Evolutionary conservation across 768 basidiomycete species (phyloP).

Genomic region (Gymnopilus junonius): DNA sequence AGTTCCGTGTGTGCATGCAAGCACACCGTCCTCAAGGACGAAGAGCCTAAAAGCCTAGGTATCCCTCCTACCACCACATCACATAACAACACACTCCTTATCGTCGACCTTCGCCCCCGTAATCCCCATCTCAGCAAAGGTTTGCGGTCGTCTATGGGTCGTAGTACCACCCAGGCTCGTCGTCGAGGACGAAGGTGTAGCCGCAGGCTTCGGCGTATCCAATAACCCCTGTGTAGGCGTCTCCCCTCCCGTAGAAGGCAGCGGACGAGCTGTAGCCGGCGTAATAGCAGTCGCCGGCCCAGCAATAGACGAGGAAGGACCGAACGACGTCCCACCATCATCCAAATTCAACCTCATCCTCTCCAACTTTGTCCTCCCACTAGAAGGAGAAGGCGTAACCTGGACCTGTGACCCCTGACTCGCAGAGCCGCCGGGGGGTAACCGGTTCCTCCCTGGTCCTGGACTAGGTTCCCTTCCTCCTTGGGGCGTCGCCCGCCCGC

Average conservation of each 20-base stretch:
- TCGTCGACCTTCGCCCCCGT: slow-evolving; percentile 76
- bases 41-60: background rate
- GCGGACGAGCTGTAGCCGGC: background rate
- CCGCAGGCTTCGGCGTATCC: slow-evolving; percentile 20
- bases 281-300: background rate
- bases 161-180: too few species aligned
- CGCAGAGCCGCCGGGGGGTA: background rate
- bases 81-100: slow-evolving; percentile 91
- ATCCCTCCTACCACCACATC: slow-evolving; percentile 17
- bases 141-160: slow-evolving; percentile 54
- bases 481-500: slow-evolving; percentile 1
- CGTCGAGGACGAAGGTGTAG: background rate
- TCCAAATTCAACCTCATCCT: slow-evolving; percentile 24
- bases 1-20: too few species aligned
- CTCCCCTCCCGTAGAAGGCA: background rate
- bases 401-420: too few species aligned
- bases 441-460: background rate
- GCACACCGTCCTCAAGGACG: background rate
- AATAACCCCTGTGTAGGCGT: background rate
- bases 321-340: slow-evolving; percentile 4
- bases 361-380: slow-evolving; percentile 20
- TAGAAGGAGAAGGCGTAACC: slow-evolving; percentile 4
- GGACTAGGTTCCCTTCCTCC: slow-evolving; percentile 15
- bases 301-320: background rate
- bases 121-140: slow-evolving; percentile 96